A percentile compares a stretch with the other conserved stretches of the same genome.
Conservation (phyloP, 1,284 basidiomycete genomes). For the Cutaneotrichosporon sp. region DNA sequence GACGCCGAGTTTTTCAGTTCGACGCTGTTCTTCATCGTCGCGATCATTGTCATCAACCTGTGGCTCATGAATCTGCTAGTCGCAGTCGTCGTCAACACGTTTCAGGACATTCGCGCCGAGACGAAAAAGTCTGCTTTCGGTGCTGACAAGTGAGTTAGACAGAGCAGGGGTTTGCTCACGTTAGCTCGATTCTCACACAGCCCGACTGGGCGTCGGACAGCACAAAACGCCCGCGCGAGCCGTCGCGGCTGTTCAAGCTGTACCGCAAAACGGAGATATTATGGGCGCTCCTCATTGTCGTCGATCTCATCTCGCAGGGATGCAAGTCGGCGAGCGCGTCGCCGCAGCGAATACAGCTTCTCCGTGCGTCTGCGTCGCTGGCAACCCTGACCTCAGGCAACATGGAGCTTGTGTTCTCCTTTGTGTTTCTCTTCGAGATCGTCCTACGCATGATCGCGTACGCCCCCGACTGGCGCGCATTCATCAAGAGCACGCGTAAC, state of each 20-base stretch:
- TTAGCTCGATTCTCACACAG: constrained; percentile 19
- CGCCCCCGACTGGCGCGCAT: constrained; percentile 75
- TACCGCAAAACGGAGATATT: constrained; percentile 54
- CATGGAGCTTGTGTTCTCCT: constrained; percentile 72
- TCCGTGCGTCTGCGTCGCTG: neutral
- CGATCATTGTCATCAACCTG: constrained; percentile 78
- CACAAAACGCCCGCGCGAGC: constrained; percentile 24
- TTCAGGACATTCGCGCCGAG: constrained; percentile 78
- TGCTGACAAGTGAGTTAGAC: constrained; percentile 61
- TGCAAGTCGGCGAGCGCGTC: constrained; percentile 61
- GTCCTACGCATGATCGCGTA: constrained; percentile 65
- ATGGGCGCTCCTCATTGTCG: constrained; percentile 72
- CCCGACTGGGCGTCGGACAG: constrained; percentile 32
- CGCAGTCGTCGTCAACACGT: constrained; percentile 93
- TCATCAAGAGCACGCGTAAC: constrained; percentile 65
- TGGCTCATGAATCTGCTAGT: constrained; percentile 94
- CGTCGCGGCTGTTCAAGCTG: constrained; percentile 22
- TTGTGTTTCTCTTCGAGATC: constrained; percentile 87
- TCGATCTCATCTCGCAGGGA: constrained; percentile 67
- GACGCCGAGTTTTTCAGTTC: constrained; percentile 87
- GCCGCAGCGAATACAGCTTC: constrained; percentile 50
- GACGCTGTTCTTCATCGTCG: constrained; percentile 80
- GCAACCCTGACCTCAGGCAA: constrained; percentile 49
- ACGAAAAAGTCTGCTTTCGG: constrained; percentile 93
- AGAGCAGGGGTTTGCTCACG: neutral